Percentiles rank a stretch among this genome's conserved stretches.
These are phyloP conservation scores for Metschnikowia reukaufii DNA, from an alignment of 805 yeast species.

Conservation along the genomic window DNA sequence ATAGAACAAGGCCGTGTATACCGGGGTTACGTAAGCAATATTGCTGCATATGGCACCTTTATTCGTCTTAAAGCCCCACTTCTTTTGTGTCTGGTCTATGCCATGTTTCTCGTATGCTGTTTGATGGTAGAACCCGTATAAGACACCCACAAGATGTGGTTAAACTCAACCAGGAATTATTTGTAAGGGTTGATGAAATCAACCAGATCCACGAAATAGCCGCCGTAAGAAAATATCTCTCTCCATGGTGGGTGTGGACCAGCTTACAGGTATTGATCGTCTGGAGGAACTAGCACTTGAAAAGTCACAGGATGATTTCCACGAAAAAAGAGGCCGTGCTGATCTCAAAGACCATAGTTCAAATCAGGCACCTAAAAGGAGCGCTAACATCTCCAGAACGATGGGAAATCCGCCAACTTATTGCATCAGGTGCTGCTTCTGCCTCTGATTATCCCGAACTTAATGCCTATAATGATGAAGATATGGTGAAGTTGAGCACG, in stretches of 20 bases:
- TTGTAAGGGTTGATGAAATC: constrained; percentile 51
- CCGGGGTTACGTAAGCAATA: constrained; percentile 57
- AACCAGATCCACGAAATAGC: constrained; percentile 2
- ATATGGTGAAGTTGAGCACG: constrained; percentile 24
- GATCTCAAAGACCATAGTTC: constrained; percentile 6
- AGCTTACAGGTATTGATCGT: constrained; percentile 54
- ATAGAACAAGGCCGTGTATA: constrained; percentile 39
- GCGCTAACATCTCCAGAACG: constrained; percentile 77
- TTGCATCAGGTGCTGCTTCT: constrained; percentile 72
- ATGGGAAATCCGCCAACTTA: constrained; percentile 86
- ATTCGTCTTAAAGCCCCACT: constrained; percentile 44
- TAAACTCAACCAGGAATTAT: constrained; percentile 58
- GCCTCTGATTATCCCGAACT: constrained; percentile 70
- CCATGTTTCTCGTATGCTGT: constrained; percentile 70
- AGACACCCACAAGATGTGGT: constrained; percentile 60
- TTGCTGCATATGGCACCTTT: constrained; percentile 79
- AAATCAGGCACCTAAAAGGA: constrained; percentile 14
- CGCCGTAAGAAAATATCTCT: constrained; percentile 46
- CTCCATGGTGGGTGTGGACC: constrained; percentile 73
- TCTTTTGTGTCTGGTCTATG: constrained; percentile 59
- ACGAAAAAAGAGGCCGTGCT: constrained; percentile 16
- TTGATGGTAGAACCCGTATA: constrained; percentile 44
- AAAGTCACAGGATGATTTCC: not conserved
- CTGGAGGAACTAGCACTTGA: constrained; percentile 21
- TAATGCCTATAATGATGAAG: constrained; percentile 20